A percentile compares a stretch with the other conserved stretches of the same genome.
These are phyloP conservation scores for Moesziomyces sp. DNA, from an alignment of 1,284 basidiomycete species.

Conservation along the genomic window DNA sequence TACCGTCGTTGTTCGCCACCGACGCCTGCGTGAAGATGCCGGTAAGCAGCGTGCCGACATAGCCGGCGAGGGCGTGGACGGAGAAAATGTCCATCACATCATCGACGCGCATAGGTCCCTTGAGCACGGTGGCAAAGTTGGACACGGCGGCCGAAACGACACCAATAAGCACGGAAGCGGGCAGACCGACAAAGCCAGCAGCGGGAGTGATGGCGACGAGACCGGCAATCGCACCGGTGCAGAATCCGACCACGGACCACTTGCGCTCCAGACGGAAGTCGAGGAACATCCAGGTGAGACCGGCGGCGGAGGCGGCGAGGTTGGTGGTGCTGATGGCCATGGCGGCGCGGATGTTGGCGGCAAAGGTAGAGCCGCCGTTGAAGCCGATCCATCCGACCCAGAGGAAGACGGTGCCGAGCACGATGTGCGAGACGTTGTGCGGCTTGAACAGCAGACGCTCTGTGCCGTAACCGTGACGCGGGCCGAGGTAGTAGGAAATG, in stretches of 20 bases:
- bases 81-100: slow-evolving; percentile 75
- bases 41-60: slow-evolving; percentile 63
- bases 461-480: slow-evolving; percentile 85
- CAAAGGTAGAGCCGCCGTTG: slow-evolving; percentile 88
- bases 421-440: slow-evolving; percentile 89
- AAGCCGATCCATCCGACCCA: slow-evolving; percentile 98
- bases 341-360: slow-evolving; percentile 87
- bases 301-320: slow-evolving; percentile 76
- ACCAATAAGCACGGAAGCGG: slow-evolving; percentile 78
- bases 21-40: slow-evolving; percentile 80
- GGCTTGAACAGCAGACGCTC: slow-evolving; percentile 89
- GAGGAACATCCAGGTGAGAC: slow-evolving; percentile 87
- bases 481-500: slow-evolving; percentile 91
- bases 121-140: slow-evolving; percentile 87
- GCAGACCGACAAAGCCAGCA: slow-evolving; percentile 73
- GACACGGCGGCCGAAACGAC: slow-evolving; percentile 79
- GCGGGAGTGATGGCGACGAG: slow-evolving; percentile 69
- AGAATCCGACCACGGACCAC: slow-evolving; percentile 73
- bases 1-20: slow-evolving; percentile 79
- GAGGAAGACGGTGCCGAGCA: slow-evolving; percentile 85
- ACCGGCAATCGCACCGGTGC: slow-evolving; percentile 69
- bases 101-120: slow-evolving; percentile 74
- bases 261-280: slow-evolving; percentile 85
- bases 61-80: slow-evolving; percentile 60
- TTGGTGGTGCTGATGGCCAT: slow-evolving; percentile 90